Percentiles rank a stretch among this genome's conserved stretches.
Evolutionary conservation across 345 rosid genomes (phyloP).

Genomic region (Populus simonii): DNA sequence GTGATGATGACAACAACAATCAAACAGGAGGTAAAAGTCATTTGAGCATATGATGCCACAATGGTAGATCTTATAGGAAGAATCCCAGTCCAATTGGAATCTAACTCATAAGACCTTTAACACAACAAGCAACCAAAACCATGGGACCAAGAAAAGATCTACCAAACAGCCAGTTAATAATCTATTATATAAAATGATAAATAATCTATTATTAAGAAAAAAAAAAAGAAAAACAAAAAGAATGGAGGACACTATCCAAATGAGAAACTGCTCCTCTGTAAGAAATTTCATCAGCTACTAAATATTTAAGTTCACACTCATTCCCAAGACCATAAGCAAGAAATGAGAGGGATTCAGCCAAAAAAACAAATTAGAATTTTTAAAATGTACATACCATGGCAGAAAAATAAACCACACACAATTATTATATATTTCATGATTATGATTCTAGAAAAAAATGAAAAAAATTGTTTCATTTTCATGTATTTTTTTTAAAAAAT

Average conservation of each 20-base stretch:
- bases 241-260: not conserved
- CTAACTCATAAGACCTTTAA: not conserved
- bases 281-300: not conserved
- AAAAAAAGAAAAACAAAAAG: not conserved
- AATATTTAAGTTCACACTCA: not conserved
- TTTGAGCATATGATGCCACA: not conserved
- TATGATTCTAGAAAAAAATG: not conserved
- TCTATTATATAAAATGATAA: not conserved
- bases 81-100: not conserved
- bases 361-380: not conserved
- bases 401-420: not conserved
- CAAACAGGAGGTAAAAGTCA: not conserved
- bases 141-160: not conserved
- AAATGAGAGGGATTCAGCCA: not conserved
- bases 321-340: not conserved
- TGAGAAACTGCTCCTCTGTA: not conserved
- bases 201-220: not conserved
- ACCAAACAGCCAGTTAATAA: not conserved
- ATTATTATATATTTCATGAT: not conserved
- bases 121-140: not conserved
- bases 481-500: not conserved
- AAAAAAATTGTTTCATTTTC: too few species aligned
- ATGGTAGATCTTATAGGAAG: not conserved
- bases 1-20: not conserved
- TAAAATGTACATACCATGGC: not conserved